Evolutionary conservation across 1,139 yeast genomes (phyloP), one percentile per base, ranked within the genome.

Genomic region (Saccharomyces uvarum): DNA sequence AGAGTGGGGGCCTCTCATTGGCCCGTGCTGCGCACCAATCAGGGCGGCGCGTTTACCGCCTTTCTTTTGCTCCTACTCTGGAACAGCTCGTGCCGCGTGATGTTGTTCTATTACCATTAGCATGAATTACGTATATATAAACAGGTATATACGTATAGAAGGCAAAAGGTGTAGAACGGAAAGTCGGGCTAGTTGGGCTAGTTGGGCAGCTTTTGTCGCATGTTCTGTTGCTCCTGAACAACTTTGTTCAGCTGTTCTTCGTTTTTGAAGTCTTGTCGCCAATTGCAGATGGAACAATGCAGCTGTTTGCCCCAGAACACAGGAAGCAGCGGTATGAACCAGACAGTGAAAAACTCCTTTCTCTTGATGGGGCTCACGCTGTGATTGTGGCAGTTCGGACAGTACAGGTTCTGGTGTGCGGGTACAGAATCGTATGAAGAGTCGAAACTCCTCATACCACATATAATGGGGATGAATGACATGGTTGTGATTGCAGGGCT

Each of bases 241-340:
- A 71, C 71, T 57, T 70, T 71, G 47, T 72, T 67, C 48, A 77
- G 61, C 47, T 70, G 69, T 19, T 72, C 74, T 9, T 65, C 66
- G 44, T 61, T 64, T 41, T 65, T 70, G 46, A 76, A 73, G 52
- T 71, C 74, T 60, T 77, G 80, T 33, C 73, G 61, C 80, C 80
- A 77, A 46, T 72, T 68, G 59, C 81, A 77, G 9, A 75, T 74
- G 13, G 70, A 65, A 55, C 81, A 77, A 28, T 64, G 69, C 46
- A 77, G 62, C 51, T 74, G 77, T 55, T 74, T 75, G 2, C 79
- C 79, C 77, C 78, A 77, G 55, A 69, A 70, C 6, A 77, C 59
- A 0, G 82, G 82, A 3, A 78, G 66, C 21, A 78, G 50, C 1
- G 82, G 82, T 4, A 78, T 63, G 53, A 72, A 78, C 69, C 78